Evolutionary conservation across 202 grass and related monocot genomes (phyloP).

Genomic region (Brachypodium distachyon): DNA sequence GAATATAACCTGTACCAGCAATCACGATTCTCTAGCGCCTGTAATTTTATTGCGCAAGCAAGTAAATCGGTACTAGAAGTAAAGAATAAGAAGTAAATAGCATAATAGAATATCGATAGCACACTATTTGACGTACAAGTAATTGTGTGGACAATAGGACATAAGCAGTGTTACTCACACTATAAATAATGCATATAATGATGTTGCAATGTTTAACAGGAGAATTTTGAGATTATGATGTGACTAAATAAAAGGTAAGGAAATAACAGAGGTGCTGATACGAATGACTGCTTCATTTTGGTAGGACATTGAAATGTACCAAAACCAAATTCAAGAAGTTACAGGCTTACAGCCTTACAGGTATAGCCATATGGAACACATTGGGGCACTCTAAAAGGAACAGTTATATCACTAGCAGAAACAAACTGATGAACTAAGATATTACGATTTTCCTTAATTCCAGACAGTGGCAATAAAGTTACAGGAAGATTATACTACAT

Average conservation of each 20-base stretch:
- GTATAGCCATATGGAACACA: neutral
- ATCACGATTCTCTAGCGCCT: neutral
- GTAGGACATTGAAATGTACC: neutral
- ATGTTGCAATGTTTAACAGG: neutral
- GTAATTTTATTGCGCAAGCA: neutral
- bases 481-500: neutral
- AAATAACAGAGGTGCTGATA: neutral
- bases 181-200: neutral
- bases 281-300: neutral
- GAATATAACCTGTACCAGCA: neutral
- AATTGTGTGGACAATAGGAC: neutral
- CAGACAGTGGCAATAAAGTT: neutral
- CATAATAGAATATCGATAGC: neutral
- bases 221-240: slow-evolving; percentile 3
- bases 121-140: neutral
- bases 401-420: neutral
- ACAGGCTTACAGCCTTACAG: too few species aligned
- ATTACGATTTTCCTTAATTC: neutral
- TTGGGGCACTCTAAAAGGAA: neutral
- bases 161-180: neutral
- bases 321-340: too few species aligned
- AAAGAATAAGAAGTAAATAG: neutral
- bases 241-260: slow-evolving; percentile 5
- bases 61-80: neutral
- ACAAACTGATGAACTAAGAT: neutral